These are phyloP conservation scores for Letharia columbiana DNA, from an alignment of 495 filamentous ascomycete species.

Conservation along the genomic window DNA sequence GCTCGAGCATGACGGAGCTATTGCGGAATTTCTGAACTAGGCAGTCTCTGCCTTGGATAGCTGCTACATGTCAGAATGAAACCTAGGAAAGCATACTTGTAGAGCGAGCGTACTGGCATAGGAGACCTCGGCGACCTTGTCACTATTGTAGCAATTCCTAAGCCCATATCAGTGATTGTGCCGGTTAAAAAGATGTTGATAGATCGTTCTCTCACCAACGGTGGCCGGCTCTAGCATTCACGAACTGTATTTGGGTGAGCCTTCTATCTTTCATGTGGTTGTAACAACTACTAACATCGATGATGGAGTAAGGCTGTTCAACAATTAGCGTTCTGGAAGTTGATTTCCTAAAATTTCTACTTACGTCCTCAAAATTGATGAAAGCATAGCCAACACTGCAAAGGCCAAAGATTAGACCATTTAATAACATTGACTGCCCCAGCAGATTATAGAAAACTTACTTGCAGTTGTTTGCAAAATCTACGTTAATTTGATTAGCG, in stretches of 20 bases:
- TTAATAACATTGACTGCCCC: slow-evolving; percentile 7
- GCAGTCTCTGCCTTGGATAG: slow-evolving; percentile 84
- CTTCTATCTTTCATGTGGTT: slow-evolving; percentile 23
- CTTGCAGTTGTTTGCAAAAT: slow-evolving; percentile 87
- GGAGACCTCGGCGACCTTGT: slow-evolving; percentile 82
- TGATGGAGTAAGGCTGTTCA: slow-evolving; percentile 63
- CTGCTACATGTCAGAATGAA: slow-evolving; percentile 36
- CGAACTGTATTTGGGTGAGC: slow-evolving; percentile 50
- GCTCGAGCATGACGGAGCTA: slow-evolving; percentile 86
- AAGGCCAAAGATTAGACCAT: slow-evolving; percentile 25
- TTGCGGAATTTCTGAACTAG: slow-evolving; percentile 93
- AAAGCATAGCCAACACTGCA: slow-evolving; percentile 93
- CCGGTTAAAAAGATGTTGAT: neutral
- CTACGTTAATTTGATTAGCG: slow-evolving; percentile 31
- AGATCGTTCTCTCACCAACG: slow-evolving; percentile 48
- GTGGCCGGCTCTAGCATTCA: slow-evolving; percentile 58
- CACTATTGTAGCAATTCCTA: slow-evolving; percentile 72
- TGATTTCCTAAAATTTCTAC: slow-evolving; percentile 23
- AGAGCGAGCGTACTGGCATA: slow-evolving; percentile 68
- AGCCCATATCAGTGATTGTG: slow-evolving; percentile 15
- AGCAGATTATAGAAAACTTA: slow-evolving; percentile 35
- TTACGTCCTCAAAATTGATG: slow-evolving; percentile 83
- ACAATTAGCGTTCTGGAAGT: slow-evolving; percentile 1
- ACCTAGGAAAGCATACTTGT: slow-evolving; percentile 17
- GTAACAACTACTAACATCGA: slow-evolving; percentile 46